A percentile compares a stretch with the other conserved stretches of the same genome.
Conservation (phyloP, 306 rosid species). For the Cicer pinnatifidum region DNA sequence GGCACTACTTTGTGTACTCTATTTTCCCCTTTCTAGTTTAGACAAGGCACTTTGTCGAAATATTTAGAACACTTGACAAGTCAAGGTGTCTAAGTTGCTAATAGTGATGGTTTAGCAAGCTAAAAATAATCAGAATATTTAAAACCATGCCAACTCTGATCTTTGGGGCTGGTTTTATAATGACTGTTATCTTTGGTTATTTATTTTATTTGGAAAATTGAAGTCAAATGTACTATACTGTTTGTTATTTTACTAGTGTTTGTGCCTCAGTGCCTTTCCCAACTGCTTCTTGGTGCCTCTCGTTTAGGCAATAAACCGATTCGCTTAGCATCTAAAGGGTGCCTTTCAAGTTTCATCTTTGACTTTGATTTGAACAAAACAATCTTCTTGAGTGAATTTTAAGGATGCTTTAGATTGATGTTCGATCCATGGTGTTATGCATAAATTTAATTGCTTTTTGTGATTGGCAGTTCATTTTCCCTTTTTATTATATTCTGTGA, state of each 20-base stretch:
- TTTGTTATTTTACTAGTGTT: not conserved
- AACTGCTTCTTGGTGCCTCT: not conserved
- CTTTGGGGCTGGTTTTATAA: not conserved
- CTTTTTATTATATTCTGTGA: not conserved
- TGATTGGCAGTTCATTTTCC: not conserved
- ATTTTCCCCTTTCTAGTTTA: not conserved
- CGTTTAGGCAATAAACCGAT: not conserved
- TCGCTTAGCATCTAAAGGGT: not conserved
- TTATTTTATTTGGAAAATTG: constrained; percentile 8
- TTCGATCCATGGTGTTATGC: constrained; percentile 27
- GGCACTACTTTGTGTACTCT: too few relatives aligned
- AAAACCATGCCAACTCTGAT: not conserved
- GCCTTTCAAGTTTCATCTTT: not conserved
- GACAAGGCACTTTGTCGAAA: not conserved
- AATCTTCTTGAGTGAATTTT: constrained; percentile 24
- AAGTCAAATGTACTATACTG: not conserved
- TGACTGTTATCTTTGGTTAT: not conserved
- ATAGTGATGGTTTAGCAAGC: not conserved
- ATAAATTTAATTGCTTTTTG: not conserved
- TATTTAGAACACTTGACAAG: not conserved
- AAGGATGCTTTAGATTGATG: constrained; percentile 25
- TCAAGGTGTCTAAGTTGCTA: not conserved
- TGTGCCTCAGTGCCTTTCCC: not conserved
- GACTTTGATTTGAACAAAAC: constrained; percentile 24
- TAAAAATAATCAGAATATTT: not conserved